A percentile compares a stretch with the other conserved stretches of the same genome.
Conservation (phyloP, 2,329 filamentous ascomycete genomes). For the Fonsecaea multimorphosa region DNA sequence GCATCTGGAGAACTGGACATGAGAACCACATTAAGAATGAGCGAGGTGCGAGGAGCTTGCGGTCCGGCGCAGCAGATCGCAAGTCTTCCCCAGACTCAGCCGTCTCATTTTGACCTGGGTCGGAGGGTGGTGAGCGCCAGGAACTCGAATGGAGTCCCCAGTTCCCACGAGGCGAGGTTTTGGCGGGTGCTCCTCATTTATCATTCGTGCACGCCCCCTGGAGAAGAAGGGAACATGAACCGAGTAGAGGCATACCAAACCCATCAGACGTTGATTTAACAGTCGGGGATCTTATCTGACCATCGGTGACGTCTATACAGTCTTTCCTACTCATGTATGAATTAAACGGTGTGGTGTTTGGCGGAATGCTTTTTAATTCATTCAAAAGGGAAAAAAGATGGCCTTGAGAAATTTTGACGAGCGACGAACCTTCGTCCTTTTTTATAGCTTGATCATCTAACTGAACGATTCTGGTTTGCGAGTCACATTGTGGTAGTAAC, state of each 20-base stretch:
- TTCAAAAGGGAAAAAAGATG: background rate
- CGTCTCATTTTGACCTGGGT: background rate
- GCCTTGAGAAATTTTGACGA: background rate
- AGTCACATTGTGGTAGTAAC: background rate
- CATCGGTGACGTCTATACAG: background rate
- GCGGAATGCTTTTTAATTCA: background rate
- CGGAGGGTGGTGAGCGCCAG: background rate
- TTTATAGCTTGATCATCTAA: background rate
- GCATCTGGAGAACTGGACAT: background rate
- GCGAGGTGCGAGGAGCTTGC: background rate
- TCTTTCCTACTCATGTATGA: background rate
- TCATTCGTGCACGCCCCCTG: background rate
- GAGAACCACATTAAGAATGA: background rate
- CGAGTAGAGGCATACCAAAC: background rate
- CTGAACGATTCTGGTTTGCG: background rate
- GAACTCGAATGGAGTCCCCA: background rate
- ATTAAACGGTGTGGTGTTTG: background rate
- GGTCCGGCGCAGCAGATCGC: background rate
- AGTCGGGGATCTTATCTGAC: background rate
- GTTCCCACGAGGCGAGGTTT: background rate
- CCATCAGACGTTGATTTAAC: background rate
- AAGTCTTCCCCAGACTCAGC: background rate
- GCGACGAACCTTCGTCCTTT: background rate
- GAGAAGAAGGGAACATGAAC: background rate
- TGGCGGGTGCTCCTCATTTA: background rate